Evolutionary conservation across 176 grass and related monocot species (phyloP), one percentile per base, ranked within the genome.

Genomic region (Phoenix roebelenii): DNA sequence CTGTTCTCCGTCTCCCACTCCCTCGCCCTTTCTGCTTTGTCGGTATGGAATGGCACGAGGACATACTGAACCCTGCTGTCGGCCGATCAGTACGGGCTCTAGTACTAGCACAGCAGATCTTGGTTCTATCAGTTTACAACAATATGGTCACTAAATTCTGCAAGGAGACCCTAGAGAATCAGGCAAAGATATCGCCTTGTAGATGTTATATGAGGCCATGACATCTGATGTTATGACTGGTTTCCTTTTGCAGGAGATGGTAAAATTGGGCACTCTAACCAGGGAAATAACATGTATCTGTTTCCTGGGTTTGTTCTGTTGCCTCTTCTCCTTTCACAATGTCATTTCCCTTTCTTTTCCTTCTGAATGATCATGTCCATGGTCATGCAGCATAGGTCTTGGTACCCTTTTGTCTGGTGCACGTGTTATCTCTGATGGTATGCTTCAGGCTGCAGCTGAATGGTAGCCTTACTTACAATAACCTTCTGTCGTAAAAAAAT

Each of bases 251-350:
- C 73, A 98, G 87, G 87, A 65, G 51, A 89, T 71, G 87, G 87
- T 50, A 97, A 83, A 84, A 65, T 81, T 72, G 93, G 93, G 15
- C 93, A 92, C 73, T 92, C 80, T 57, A 98, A 98, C 76, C 87
- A 92, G 79, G 93, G 93, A 69, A 98, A 98, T 64, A 98, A 98
- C 54, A 92, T 98, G 93, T 98, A 98, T 73, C 93, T 98, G 56
- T 98, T 98, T 85, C 93, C 87, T 70, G 93, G 93, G 93, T 98
- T 72, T 72, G 78, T 86, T 53, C 12, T 65, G 7, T 72, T 78
- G 50, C 54, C 61, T 39, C 63, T 22, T 73, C 7, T 76, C 35
- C 35, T 44, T 44, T 44, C 9, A 44, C 9, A 9, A 44, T 44
- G 35, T 44, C 35, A 44, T 9, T 44, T 44, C 10, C 2, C 10